Percentiles rank a stretch among this genome's conserved stretches.
Evolutionary conservation across 805 yeast species (phyloP).

Genomic region (Metschnikowia reukaufii): DNA sequence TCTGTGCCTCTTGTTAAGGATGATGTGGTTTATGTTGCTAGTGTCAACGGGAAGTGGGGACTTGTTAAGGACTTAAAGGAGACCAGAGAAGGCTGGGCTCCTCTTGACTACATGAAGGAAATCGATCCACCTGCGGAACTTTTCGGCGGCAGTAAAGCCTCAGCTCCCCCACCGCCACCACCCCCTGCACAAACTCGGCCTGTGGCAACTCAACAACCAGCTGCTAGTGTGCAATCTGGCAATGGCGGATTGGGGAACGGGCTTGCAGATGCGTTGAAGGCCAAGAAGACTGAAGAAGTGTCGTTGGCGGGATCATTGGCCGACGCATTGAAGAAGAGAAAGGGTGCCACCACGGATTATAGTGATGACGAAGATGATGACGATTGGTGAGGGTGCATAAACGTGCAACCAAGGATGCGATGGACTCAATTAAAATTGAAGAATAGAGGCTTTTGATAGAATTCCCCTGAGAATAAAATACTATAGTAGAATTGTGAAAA

Average conservation of each 20-base stretch:
- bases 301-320: conserved; percentile 83
- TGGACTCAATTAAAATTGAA: too few relatives aligned
- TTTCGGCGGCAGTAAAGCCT: conserved; percentile 23
- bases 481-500: too few relatives aligned
- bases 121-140: conserved; percentile 47
- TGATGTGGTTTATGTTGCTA: conserved; percentile 68
- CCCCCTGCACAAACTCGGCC: conserved; percentile 23
- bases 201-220: conserved; percentile 21
- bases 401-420: neutral
- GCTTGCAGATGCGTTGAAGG: conserved; percentile 66
- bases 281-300: conserved; percentile 60
- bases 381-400: conserved; percentile 13
- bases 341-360: conserved; percentile 61
- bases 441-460: too few relatives aligned
- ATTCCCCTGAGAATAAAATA: too few relatives aligned
- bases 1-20: conserved; percentile 78
- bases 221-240: conserved; percentile 18
- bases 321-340: conserved; percentile 77
- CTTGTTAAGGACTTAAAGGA: conserved; percentile 78
- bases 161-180: conserved; percentile 41
- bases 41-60: conserved; percentile 92
- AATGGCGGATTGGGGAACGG: conserved; percentile 48
- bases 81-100: conserved; percentile 92
- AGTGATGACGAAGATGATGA: conserved; percentile 70
- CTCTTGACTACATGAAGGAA: conserved; percentile 81